Base-by-base conservation (phyloP, 306 rosid genomes). In the Prunus mira region DNA sequence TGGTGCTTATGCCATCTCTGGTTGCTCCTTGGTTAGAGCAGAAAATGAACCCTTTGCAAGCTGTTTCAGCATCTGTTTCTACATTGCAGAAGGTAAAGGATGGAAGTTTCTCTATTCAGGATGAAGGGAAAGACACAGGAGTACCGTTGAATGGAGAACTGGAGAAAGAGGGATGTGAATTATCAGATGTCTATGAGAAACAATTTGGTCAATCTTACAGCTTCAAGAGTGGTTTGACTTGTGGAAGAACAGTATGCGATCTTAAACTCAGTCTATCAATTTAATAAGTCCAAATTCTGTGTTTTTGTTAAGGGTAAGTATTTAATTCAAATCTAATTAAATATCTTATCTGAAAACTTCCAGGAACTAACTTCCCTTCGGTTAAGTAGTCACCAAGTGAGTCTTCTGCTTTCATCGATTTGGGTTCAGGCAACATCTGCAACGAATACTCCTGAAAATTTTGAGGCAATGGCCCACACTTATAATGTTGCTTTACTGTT, bases 381-480 rank as follows among this genome's bases (percentile, higher is more conserved):
- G 67, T 86, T 95, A 74, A 95, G 97, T 84, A 89, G 97, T 87
- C 90, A 90, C 87, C 99, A 92, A 90, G 93, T 92, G 80, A 88
- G 90, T 79, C 97, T 90, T 76, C 79, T 95, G 89, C 97, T 95
- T 83, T 95, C 97, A 73, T 95, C 91, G 56, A 89, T 95, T 79
- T 92, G 99, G 99, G 84, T 92, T 84, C 99, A 95, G 88, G 99
- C 99, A 80, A 89, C 91, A 76, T 90, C 89, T 78, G 66, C 79
- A 79, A 96, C 89, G 56, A 92, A 84, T 77, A 80, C 77, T 63
- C 95, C 92, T 69, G 88, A 85, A 75, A 91, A 86, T 85, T 91
- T 86, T 80, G 93, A 90, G 87, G 98, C 98, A 67, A 94, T 94
- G 97, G 97, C 96, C 69, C 90, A 92, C 79, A 85, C 91, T 66